These are phyloP conservation scores for Cenococcum geophilum DNA, from an alignment of 495 filamentous ascomycete species.

Conservation along the genomic window DNA sequence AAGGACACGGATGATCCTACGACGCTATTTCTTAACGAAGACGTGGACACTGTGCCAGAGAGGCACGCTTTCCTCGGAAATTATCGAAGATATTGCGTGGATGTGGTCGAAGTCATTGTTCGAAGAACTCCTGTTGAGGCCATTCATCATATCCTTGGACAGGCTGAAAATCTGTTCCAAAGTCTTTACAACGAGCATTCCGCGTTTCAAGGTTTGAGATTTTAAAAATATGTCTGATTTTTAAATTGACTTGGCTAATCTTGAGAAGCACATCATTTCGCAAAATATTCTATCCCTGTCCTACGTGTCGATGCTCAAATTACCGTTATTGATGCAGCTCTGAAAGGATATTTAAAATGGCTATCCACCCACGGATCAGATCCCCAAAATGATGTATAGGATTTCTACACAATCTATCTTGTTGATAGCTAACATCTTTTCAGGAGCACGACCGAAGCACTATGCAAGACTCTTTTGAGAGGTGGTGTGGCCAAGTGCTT, in stretches of 20 bases:
- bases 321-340: constrained; percentile 80
- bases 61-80: constrained; percentile 96
- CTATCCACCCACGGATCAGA: constrained; percentile 48
- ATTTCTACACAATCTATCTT: neutral
- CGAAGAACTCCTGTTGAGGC: constrained; percentile 74
- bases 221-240: neutral
- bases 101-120: constrained; percentile 78
- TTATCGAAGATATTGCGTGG: constrained; percentile 81
- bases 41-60: constrained; percentile 92
- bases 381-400: constrained; percentile 49
- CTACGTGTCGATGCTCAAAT: constrained; percentile 84
- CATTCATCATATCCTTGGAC: constrained; percentile 72
- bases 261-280: constrained; percentile 60
- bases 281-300: constrained; percentile 68
- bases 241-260: neutral
- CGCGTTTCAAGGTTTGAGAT: constrained; percentile 55
- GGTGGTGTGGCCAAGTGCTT: constrained; percentile 73
- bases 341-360: constrained; percentile 88
- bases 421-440: constrained; percentile 6
- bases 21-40: constrained; percentile 75
- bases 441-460: constrained; percentile 55
- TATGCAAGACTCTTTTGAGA: constrained; percentile 64
- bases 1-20: constrained; percentile 74
- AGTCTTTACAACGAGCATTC: constrained; percentile 67
- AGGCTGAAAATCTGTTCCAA: constrained; percentile 65